Conservation (phyloP, 2,329 filamentous ascomycete genomes). For the Pseudogymnoascus sp. region DNA sequence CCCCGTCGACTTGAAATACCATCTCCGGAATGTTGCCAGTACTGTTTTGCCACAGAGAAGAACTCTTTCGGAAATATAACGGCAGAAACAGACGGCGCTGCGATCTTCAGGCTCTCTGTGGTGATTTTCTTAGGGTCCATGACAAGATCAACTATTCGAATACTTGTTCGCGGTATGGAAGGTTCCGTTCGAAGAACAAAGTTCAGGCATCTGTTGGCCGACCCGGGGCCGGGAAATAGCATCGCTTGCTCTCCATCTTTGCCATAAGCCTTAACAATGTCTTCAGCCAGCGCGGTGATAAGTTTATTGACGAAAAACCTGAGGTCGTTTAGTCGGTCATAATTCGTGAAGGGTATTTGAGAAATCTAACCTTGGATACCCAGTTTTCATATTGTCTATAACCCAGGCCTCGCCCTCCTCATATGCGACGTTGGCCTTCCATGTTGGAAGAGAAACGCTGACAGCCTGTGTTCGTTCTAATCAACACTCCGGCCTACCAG, state of each 20-base stretch:
- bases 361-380: slow-evolving; percentile 68
- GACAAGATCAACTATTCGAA: slow-evolving; percentile 56
- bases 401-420: slow-evolving; percentile 90
- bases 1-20: slow-evolving; percentile 86
- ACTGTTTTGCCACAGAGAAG: slow-evolving; percentile 75
- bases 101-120: slow-evolving; percentile 44
- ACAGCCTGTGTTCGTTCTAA: slow-evolving; percentile 58
- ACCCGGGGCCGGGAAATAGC: slow-evolving; percentile 68
- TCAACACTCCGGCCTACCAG: slow-evolving; percentile 6
- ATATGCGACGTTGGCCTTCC: slow-evolving; percentile 84
- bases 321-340: background rate
- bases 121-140: slow-evolving; percentile 50
- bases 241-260: slow-evolving; percentile 61
- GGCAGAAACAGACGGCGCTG: slow-evolving; percentile 57
- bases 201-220: slow-evolving; percentile 65
- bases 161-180: slow-evolving; percentile 40
- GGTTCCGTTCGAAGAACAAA: slow-evolving; percentile 63
- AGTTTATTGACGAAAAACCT: slow-evolving; percentile 89
- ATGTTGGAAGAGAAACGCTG: slow-evolving; percentile 91
- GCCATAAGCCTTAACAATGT: slow-evolving; percentile 61
- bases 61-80: slow-evolving; percentile 64
- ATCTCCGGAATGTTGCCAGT: slow-evolving; percentile 95
- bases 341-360: slow-evolving; percentile 19
- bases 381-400: slow-evolving; percentile 74
- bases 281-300: slow-evolving; percentile 66